A percentile compares a stretch with the other conserved stretches of the same genome.
Conservation (phyloP, 495 filamentous ascomycete genomes). For the Hypomontagnella monticulosa region DNA sequence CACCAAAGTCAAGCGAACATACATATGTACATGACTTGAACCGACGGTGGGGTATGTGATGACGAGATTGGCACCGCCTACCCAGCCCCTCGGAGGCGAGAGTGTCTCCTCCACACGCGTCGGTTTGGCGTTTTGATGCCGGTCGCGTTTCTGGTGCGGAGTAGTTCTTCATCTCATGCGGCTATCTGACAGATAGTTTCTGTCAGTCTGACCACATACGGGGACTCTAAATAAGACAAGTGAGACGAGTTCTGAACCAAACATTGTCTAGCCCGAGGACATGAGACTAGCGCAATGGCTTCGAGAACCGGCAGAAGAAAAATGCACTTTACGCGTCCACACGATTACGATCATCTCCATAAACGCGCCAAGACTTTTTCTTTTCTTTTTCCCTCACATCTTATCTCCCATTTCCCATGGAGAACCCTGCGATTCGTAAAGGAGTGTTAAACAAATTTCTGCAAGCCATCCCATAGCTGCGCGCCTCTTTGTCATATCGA, state of each 20-base stretch:
- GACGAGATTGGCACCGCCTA: constrained; percentile 15
- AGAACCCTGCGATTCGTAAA: constrained; percentile 8
- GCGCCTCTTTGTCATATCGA: constrained; percentile 21
- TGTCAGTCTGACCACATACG: constrained; percentile 19
- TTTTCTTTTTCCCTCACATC: not conserved
- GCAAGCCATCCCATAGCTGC: constrained; percentile 21
- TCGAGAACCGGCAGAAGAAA: constrained; percentile 18
- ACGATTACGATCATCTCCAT: constrained; percentile 19
- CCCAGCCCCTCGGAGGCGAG: constrained; percentile 27
- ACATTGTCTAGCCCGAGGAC: constrained; percentile 5
- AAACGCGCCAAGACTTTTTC: constrained; percentile 35
- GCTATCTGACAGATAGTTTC: constrained; percentile 7
- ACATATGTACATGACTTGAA: not conserved
- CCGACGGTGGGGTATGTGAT: constrained; percentile 24
- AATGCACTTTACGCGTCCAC: constrained; percentile 20
- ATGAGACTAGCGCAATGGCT: constrained; percentile 2
- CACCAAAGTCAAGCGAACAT: not conserved
- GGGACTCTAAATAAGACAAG: constrained; percentile 16
- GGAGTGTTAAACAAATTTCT: constrained; percentile 25
- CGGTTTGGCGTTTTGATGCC: constrained; percentile 37
- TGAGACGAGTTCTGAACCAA: constrained; percentile 13
- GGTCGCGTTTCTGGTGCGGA: constrained; percentile 31
- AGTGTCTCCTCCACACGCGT: constrained; percentile 29
- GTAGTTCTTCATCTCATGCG: constrained; percentile 20
- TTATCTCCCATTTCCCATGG: constrained; percentile 1